Conservation (phyloP, 768 basidiomycete species). For the Hygrophorus russula region DNA sequence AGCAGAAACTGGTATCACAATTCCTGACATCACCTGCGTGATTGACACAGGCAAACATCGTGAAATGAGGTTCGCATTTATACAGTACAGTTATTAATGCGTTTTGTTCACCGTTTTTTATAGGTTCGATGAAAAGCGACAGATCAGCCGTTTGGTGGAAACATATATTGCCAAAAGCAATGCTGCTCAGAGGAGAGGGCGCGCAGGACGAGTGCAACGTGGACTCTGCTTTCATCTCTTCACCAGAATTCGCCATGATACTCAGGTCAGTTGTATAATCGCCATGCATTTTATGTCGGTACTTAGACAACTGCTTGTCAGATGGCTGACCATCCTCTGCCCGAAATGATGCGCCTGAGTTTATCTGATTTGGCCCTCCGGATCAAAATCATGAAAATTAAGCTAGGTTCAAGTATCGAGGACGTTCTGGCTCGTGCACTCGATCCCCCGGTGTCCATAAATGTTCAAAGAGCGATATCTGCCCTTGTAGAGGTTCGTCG, state of each 20-base stretch:
- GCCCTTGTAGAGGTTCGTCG: constrained; percentile 71
- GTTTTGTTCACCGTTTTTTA: neutral
- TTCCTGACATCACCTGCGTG: constrained; percentile 94
- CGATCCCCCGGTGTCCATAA: constrained; percentile 78
- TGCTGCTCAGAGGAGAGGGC: constrained; percentile 78
- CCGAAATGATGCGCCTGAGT: constrained; percentile 92
- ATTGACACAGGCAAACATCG: constrained; percentile 91
- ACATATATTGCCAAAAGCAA: constrained; percentile 89
- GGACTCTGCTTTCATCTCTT: constrained; percentile 96
- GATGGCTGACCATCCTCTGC: constrained; percentile 85
- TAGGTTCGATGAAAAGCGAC: constrained; percentile 95
- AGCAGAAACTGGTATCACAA: constrained; percentile 96
- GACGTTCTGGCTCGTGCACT: constrained; percentile 80
- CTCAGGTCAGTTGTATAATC: constrained; percentile 32
- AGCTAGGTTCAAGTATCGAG: constrained; percentile 76
- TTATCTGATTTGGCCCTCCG: constrained; percentile 84
- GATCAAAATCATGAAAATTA: constrained; percentile 90
- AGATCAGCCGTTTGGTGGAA: constrained; percentile 85
- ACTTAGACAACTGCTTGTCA: constrained; percentile 16
- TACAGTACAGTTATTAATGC: neutral
- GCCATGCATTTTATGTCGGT: neutral
- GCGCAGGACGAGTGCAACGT: constrained; percentile 82
- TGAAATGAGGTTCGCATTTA: constrained; percentile 64
- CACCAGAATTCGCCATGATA: constrained; percentile 79
- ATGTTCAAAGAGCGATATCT: constrained; percentile 83